Percentiles rank a stretch among this genome's conserved stretches.
phyloP scores from a whole-genome alignment of 2,329 filamentous ascomycete species.

The Claviceps sp. region DNA sequence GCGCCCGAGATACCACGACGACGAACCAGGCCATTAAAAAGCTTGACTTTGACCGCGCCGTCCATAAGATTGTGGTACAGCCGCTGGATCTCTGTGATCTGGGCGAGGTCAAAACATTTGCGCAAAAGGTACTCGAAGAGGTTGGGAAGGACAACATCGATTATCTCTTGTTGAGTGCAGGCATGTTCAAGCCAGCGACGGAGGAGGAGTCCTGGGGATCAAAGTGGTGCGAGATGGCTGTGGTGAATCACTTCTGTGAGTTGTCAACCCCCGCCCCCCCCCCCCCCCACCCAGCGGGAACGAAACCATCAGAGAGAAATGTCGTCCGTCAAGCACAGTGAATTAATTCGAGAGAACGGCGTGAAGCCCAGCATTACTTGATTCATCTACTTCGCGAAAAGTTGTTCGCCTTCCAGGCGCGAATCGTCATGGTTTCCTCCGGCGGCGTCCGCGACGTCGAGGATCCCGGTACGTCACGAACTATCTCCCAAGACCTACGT shows the following conservation, averaged over 20 bases:
- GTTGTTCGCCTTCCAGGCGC: slow-evolving; percentile 29
- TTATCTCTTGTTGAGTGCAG: slow-evolving; percentile 37
- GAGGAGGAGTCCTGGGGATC: slow-evolving; percentile 25
- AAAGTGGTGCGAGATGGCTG: slow-evolving; percentile 35
- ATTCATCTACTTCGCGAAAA: slow-evolving; percentile 34
- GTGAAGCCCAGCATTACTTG: slow-evolving; percentile 39
- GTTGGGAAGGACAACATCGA: slow-evolving; percentile 30
- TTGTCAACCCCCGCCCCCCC: neutral
- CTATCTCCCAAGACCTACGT: too few relatives aligned
- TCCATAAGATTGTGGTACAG: slow-evolving; percentile 29
- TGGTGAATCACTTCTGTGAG: slow-evolving; percentile 41
- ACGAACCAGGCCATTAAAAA: slow-evolving; percentile 28
- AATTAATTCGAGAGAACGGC: neutral
- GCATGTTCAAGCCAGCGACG: slow-evolving; percentile 22
- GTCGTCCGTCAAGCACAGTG: too few relatives aligned
- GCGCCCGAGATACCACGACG: slow-evolving; percentile 29
- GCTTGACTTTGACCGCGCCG: slow-evolving; percentile 26
- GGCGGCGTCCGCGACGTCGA: slow-evolving; percentile 30
- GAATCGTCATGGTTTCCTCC: slow-evolving; percentile 37
- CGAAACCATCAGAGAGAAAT: neutral
- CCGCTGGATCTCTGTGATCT: slow-evolving; percentile 35
- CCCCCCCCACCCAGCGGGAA: too few relatives aligned
- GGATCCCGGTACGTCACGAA: slow-evolving; percentile 20
- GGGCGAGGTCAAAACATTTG: slow-evolving; percentile 31
- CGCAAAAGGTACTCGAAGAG: slow-evolving; percentile 26